Conservation (phyloP, 331 rosid species). For the Acacia concinna region DNA sequence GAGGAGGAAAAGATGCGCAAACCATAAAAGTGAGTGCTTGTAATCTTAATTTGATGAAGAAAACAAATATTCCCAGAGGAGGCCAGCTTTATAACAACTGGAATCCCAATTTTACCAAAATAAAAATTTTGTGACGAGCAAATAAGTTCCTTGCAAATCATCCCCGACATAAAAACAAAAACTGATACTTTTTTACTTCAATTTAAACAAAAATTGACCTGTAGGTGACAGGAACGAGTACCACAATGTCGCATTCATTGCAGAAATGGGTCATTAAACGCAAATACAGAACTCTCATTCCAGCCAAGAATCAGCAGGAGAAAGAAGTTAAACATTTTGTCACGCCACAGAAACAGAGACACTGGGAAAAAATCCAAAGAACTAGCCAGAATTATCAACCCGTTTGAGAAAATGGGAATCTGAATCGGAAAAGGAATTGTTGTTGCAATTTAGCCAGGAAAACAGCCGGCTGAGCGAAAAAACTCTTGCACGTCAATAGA, state of each 20-base stretch:
- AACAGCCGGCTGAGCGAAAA: neutral
- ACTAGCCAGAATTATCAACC: constrained; percentile 1
- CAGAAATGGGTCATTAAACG: constrained; percentile 22
- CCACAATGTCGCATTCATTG: constrained; percentile 23
- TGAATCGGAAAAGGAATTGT: neutral
- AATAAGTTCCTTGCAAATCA: neutral
- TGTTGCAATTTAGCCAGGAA: neutral
- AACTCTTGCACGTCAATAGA: neutral
- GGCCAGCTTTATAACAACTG: constrained; percentile 13
- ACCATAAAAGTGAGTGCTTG: constrained; percentile 20
- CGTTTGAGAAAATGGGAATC: constrained; percentile 25
- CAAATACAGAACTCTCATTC: constrained; percentile 16
- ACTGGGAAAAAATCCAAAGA: constrained; percentile 1
- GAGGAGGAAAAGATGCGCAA: constrained; percentile 21
- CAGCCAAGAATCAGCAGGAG: constrained; percentile 16
- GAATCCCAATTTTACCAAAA: neutral
- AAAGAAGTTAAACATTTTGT: constrained; percentile 9
- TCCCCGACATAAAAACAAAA: neutral
- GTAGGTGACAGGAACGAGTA: neutral
- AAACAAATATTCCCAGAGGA: constrained; percentile 22
- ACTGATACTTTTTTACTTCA: neutral
- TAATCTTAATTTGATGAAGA: neutral
- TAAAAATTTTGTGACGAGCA: constrained; percentile 17
- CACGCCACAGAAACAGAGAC: constrained; percentile 26
- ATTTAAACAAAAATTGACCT: neutral